Base-by-base conservation (phyloP, 139 green algal genomes). In the Diplosphaera chodatii region DNA sequence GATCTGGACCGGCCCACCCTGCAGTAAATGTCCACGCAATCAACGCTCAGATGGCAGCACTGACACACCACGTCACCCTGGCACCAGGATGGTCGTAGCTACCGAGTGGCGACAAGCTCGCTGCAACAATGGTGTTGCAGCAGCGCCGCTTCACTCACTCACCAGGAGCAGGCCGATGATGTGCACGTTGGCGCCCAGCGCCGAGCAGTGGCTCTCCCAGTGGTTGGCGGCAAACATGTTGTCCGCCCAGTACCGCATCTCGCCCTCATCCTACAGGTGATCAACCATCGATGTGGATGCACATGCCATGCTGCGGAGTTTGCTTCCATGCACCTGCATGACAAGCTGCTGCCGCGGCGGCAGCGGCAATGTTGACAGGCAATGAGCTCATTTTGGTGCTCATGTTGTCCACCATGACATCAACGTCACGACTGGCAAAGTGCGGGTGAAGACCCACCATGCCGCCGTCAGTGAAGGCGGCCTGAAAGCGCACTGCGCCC, bases 121-220 rank as follows among this genome's bases (percentile, higher is more conserved):
- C 8, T 13, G 37, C n/a, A n/a, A n/a, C n/a, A n/a, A n/a, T n/a
- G n/a, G n/a, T n/a, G n/a, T n/a, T n/a, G n/a, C n/a, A n/a, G n/a
- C n/a, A n/a, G n/a, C n/a, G n/a, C n/a, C n/a, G n/a, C n/a, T n/a
- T n/a, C n/a, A n/a, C n/a, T n/a, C 25, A 73, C 68, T 56, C 28
- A 72, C 72, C 48, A 72, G 55, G 67, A 82, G 41, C 37, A 82
- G 21, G 23, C 72, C 77, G 40, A 72, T 48, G 31, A 63, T 72
- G 62, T 79, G 64, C n/a, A 82, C 32, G 28, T 82, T 70, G 13
- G 15, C 32, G 21, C 59, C 30, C 15, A 4, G 16, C 32, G 40
- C 67, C 20, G 72, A 79, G 77, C 77, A 82, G 63, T 73, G 76
- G 4, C 62, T 71, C n/a, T 79, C 77, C 72, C 67, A 79, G 25